Conservation (phyloP, 495 filamentous ascomycete species). For the Penicillium longicatenatum region DNA sequence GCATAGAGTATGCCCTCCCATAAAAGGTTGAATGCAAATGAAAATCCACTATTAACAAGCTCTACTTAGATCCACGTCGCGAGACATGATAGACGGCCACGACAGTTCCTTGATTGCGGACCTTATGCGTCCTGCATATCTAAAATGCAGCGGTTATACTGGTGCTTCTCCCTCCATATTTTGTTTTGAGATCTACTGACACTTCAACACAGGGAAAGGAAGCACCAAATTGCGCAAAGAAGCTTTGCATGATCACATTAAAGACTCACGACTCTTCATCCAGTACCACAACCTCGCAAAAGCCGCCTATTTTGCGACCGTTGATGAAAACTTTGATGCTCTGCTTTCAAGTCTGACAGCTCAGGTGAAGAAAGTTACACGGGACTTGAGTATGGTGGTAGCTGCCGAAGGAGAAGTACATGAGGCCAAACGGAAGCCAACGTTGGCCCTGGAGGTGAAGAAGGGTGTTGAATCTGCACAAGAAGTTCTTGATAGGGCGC, state of each 20-base stretch:
- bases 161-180: neutral
- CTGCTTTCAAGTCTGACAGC: neutral
- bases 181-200: neutral
- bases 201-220: neutral
- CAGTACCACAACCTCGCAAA: neutral
- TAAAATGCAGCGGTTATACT: neutral
- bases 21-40: neutral
- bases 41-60: neutral
- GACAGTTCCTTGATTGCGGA: neutral
- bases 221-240: neutral
- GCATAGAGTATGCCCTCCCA: neutral
- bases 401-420: neutral
- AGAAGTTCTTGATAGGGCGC: neutral
- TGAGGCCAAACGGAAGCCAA: neutral
- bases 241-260: neutral
- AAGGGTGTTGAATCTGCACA: neutral
- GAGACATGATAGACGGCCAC: neutral
- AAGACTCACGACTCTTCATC: neutral
- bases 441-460: neutral
- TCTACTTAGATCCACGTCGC: neutral
- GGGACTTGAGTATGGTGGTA: neutral
- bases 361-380: neutral
- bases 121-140: neutral
- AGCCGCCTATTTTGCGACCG: neutral
- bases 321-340: neutral